Conservation (phyloP, 352 stramenopile genomes). For the Blastocystis hominis region DNA sequence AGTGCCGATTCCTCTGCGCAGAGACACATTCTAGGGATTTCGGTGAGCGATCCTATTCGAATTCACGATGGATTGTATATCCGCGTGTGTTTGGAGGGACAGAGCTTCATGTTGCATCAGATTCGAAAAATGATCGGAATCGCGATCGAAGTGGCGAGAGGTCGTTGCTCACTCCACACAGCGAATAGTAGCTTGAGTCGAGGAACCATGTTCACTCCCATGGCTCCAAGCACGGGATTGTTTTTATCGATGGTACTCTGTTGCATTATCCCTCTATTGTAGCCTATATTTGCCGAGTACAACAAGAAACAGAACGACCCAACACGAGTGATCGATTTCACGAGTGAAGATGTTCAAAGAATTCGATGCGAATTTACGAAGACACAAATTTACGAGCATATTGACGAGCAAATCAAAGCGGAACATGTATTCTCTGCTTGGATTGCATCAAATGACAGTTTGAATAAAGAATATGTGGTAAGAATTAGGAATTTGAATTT, state of each 20-base stretch:
- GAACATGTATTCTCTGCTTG: neutral
- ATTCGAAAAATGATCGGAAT: conserved; percentile 62
- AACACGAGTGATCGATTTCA: neutral
- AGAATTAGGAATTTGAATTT: too few relatives aligned
- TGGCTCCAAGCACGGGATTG: conserved; percentile 14
- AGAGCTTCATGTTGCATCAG: conserved; percentile 62
- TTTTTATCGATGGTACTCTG: neutral
- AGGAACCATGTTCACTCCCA: conserved; percentile 19
- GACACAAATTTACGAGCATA: conserved; percentile 15
- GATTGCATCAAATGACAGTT: neutral
- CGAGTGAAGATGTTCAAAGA: neutral
- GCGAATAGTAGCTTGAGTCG: neutral
- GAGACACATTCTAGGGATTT: conserved; percentile 58
- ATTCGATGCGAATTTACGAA: neutral
- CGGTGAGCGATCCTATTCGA: conserved; percentile 13
- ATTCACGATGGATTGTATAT: conserved; percentile 52
- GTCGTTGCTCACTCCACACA: neutral
- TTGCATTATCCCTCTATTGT: neutral
- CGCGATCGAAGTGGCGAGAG: conserved; percentile 57
- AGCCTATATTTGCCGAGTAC: conserved; percentile 9
- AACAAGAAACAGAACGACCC: neutral
- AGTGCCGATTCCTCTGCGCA: conserved; percentile 31
- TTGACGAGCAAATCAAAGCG: conserved; percentile 1
- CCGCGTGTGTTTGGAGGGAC: conserved; percentile 58
- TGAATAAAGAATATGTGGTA: conserved; percentile 5